Conservation (phyloP, 306 rosid species). For the Phaseolus lunatus region DNA sequence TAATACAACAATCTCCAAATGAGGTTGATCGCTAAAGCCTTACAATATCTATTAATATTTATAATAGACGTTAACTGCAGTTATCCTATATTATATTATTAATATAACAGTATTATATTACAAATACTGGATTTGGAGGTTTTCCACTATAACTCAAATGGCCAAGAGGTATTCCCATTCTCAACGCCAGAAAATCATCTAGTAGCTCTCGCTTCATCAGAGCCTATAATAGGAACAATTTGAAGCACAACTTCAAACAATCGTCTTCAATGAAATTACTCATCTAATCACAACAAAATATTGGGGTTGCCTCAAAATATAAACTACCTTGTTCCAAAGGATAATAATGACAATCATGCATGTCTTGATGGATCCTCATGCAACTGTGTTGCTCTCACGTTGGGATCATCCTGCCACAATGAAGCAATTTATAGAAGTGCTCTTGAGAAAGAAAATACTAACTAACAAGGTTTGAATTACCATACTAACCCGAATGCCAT, state of each 20-base stretch:
- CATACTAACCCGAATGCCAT: constrained; percentile 86
- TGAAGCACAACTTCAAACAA: constrained; percentile 13
- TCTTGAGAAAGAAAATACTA: constrained; percentile 1
- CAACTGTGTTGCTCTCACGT: constrained; percentile 84
- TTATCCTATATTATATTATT: constrained; percentile 44
- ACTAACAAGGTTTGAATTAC: constrained; percentile 9
- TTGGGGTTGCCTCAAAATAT: constrained; percentile 29
- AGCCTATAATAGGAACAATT: constrained; percentile 50
- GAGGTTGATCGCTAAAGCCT: constrained; percentile 45
- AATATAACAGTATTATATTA: constrained; percentile 55
- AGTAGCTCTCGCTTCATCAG: constrained; percentile 39
- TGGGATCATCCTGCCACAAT: constrained; percentile 84
- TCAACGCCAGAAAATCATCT: constrained; percentile 50
- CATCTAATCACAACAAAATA: constrained; percentile 26
- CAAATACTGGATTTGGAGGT: constrained; percentile 56
- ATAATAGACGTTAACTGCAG: constrained; percentile 50
- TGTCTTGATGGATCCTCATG: constrained; percentile 97
- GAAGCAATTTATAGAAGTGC: constrained; percentile 35
- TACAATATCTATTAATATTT: constrained; percentile 47
- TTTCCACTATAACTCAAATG: constrained; percentile 42
- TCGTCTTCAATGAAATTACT: constrained; percentile 33
- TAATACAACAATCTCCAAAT: constrained; percentile 64
- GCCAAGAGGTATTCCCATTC: constrained; percentile 48
- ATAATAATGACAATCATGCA: constrained; percentile 54
- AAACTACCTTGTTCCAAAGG: constrained; percentile 46